Percentiles rank a stretch among this genome's conserved stretches.
These are phyloP conservation scores for Phytophthora idaei DNA, from an alignment of 352 stramenopile genomes.

Conservation along the genomic window DNA sequence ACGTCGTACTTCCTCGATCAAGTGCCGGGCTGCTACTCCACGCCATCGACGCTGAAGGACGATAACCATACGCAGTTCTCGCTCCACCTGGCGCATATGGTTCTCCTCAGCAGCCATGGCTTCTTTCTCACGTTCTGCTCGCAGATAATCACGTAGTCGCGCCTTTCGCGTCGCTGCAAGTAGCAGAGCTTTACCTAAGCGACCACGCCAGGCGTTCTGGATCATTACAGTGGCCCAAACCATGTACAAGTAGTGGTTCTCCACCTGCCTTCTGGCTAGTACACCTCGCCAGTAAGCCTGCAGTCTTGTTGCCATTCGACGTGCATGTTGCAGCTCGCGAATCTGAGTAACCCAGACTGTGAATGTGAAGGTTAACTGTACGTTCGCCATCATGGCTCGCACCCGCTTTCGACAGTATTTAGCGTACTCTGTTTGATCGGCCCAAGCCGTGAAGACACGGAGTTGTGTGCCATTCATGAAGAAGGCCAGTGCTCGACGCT, in stretches of 20 bases:
- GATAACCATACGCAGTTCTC: conserved; percentile 61
- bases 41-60: conserved; percentile 76
- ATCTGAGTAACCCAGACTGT: conserved; percentile 56
- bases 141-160: conserved; percentile 70
- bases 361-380: conserved; percentile 53
- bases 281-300: conserved; percentile 77
- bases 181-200: conserved; percentile 59
- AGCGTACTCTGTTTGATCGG: conserved; percentile 41
- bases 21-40: conserved; percentile 63
- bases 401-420: conserved; percentile 50
- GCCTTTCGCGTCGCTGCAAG: conserved; percentile 56
- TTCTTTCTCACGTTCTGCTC: conserved; percentile 68
- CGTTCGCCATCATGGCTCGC: conserved; percentile 55
- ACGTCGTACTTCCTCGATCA: conserved; percentile 67
- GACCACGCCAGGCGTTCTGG: conserved; percentile 70
- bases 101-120: conserved; percentile 56
- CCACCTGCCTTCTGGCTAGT: conserved; percentile 40
- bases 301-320: conserved; percentile 43
- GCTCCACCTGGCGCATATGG: conserved; percentile 48
- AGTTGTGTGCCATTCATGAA: conserved; percentile 67
- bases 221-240: conserved; percentile 76
- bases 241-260: conserved; percentile 65
- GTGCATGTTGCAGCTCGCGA: conserved; percentile 33
- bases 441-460: conserved; percentile 66
- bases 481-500: conserved; percentile 64